Evolutionary conservation across 106 monocot species (phyloP).

Genomic region (Xerophyta viscosa): DNA sequence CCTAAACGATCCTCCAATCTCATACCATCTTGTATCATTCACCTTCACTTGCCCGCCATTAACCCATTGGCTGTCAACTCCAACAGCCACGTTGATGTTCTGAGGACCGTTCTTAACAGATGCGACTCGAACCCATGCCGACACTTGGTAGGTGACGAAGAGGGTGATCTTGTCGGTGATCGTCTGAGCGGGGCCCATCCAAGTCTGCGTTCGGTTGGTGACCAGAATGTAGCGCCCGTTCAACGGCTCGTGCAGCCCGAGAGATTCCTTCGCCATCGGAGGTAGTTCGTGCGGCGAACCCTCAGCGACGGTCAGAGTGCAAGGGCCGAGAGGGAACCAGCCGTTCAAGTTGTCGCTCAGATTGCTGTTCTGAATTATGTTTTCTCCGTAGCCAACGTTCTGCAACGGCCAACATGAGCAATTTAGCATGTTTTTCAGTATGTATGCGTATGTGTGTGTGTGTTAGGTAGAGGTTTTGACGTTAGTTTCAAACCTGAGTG

Average conservation of each 20-base stretch:
- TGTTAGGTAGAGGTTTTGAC: too few relatives aligned
- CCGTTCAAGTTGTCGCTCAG: constrained; percentile 37
- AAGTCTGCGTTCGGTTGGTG: constrained; percentile 57
- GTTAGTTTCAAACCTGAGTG: constrained; percentile 30
- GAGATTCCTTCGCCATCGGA: constrained; percentile 49
- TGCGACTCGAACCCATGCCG: constrained; percentile 77
- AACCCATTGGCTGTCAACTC: constrained; percentile 56
- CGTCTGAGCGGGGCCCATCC: constrained; percentile 83
- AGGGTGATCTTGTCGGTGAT: constrained; percentile 56
- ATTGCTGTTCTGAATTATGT: constrained; percentile 62
- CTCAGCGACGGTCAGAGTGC: constrained; percentile 39
- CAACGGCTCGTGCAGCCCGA: constrained; percentile 30
- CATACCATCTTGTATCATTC: constrained; percentile 70
- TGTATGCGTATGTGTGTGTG: too few relatives aligned
- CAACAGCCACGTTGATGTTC: constrained; percentile 58
- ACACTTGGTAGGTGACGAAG: constrained; percentile 69
- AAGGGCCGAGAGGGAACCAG: constrained; percentile 76
- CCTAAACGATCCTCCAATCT: constrained; percentile 76
- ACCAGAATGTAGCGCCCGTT: constrained; percentile 50
- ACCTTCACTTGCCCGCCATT: constrained; percentile 77
- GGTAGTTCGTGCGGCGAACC: constrained; percentile 66
- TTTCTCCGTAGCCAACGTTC: constrained; percentile 44
- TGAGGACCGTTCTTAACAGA: constrained; percentile 35
- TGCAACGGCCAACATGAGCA: constrained; percentile 11
- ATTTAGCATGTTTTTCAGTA: too few relatives aligned